Base-by-base conservation (phyloP, 768 basidiomycete species). In the Tubosaeta sp. region DNA sequence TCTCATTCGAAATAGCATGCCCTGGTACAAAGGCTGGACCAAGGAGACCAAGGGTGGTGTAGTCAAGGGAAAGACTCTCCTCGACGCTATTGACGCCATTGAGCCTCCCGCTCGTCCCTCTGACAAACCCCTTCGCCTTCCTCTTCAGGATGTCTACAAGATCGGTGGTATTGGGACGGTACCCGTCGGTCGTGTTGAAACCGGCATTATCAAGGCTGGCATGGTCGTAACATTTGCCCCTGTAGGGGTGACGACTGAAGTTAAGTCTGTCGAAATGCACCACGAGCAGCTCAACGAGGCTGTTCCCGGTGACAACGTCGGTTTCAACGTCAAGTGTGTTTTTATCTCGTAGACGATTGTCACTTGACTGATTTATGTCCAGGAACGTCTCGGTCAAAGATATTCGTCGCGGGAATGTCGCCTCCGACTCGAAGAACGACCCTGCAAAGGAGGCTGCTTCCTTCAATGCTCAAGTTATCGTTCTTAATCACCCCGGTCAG, bases 81-180 rank as follows among this genome's bases (percentile, higher is more conserved):
- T 99, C 64, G 96, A 99, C 72, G 94, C 96, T 71, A 98, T 99
- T 65, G 96, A 99, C 67, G 94, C 94, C 73, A 99, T 99, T 68
- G 96, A 99, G 69, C 94, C 96, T 68, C 96, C 96, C 58, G 73
- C 78, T 61, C 92, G 96, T 74, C 96, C 96, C 58, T 87, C 89
- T 71, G 96, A 99, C 81, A 98, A 97, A 83, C 95, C 96, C 64
- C 96, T 99, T 79, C 94, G 96, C 77, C 94, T 99, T 62, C 94
- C 95, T 66, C 93, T 96, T 73, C 95, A 99, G 85, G 96, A 99
- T 84, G 96, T 99, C 69, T 98, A 99, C 92, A 99, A 99, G 84
- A 99, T 99, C 67, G 96, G 96, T 78, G 96, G 96, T 92, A 99
- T 99, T 62, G 96, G 96, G 62, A 99, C 96, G 65, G 96, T 99